Base-by-base conservation (phyloP, 176 grass and related monocot genomes). In the Rhipidocladum racemiflorum region DNA sequence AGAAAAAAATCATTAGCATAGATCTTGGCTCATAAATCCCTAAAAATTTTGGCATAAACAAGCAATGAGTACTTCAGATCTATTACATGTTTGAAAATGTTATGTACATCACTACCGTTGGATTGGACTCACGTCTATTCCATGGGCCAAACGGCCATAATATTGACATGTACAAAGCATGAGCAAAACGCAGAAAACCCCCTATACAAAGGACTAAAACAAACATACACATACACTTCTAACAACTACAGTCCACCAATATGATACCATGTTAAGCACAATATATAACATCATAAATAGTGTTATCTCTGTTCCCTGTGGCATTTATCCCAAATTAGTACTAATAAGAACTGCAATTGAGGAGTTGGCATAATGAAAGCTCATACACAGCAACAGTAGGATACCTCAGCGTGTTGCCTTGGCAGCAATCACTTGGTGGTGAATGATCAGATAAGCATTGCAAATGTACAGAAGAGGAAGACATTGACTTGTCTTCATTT, bases 371-470 rank as follows among this genome's bases (percentile, higher is more conserved):
- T 63, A 70, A 56, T 43, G 49, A 29, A 70, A 81, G 24, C 64
- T 69, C 54, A 39, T 18, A 85, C 46, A 77, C 27, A 85, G 45
- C 44, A 62, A 61, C 16, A 82, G 38, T 50, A 45, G n/a, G 54
- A 78, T 91, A 96, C 97, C 97, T 95, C 71, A 93, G 85, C 59
- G 91, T 93, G 68, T 71, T 78, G 53, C 91, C 74, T 65, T 80
- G 87, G 74, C 78, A 82, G 65, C 89, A 87, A 83, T 90, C 86
- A 62, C 53, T 93, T 71, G 62, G 14, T 60, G 74, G 56, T 17
- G 43, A 68, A 74, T 88, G 48, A 46, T 86, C 64, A 38, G 60
- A 49, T 64, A 92, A 81, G 46, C n/a, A 60, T 75, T 68, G 63
- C 20, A 35, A 43, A 23, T 54, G 61, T 82, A 73, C 61, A 76